Conservation (phyloP, 345 rosid species). For the Eucalyptus camaldulensis region DNA sequence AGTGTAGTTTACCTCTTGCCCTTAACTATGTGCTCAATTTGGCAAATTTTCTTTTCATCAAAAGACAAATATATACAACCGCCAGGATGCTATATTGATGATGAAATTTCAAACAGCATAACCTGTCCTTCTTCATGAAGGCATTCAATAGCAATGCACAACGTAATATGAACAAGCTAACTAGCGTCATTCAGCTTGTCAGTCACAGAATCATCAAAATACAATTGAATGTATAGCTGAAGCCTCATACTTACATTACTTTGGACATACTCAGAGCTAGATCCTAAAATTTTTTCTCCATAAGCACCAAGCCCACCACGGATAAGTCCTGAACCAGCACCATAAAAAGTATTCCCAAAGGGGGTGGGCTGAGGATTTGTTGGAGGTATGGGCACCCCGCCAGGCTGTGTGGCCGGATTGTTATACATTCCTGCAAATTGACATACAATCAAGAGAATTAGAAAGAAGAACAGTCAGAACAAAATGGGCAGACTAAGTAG, state of each 20-base stretch:
- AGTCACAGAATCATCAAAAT: neutral
- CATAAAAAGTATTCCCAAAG: conserved; percentile 80
- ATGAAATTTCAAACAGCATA: neutral
- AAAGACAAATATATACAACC: neutral
- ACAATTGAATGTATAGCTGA: neutral
- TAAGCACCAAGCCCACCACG: conserved; percentile 89
- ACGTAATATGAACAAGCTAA: neutral
- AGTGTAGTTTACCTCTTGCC: neutral
- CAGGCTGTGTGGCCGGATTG: conserved; percentile 51
- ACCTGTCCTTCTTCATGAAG: neutral
- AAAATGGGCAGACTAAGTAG: neutral
- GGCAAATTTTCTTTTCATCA: neutral
- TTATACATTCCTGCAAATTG: conserved; percentile 55
- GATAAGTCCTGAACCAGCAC: conserved; percentile 92
- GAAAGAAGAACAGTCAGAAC: neutral
- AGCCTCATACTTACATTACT: conserved; percentile 68
- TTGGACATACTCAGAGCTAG: conserved; percentile 96
- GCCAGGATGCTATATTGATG: neutral
- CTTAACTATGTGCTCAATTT: neutral
- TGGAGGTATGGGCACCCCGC: conserved; percentile 56
- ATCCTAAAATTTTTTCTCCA: conserved; percentile 82
- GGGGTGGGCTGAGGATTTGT: conserved; percentile 66
- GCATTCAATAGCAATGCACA: neutral
- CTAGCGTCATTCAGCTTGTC: neutral
- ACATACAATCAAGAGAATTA: neutral